Base-by-base conservation (phyloP, 768 basidiomycete species). In the Phlebiopsis gigantea region DNA sequence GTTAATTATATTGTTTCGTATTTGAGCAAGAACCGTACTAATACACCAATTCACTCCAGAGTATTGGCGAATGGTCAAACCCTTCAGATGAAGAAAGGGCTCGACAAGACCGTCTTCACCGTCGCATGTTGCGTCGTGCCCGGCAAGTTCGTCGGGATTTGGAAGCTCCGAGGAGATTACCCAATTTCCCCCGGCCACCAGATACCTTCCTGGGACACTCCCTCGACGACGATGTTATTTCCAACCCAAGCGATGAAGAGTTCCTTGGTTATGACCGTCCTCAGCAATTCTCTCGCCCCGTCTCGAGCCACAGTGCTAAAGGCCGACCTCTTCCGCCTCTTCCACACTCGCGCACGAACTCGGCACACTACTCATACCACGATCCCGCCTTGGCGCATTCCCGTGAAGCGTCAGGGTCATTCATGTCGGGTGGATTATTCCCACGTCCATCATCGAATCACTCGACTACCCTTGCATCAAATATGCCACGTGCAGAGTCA, bases 61-160 rank as follows among this genome's bases (percentile, higher is more conserved):
- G 88, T 62, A 85, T 90, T 48, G 90, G 89, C 25, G 90, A 93
- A 72, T 93, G 82, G 81, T 93, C 91, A 22, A 93, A 93, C 65
- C 91, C 91, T 17, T 93, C 91, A 24, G 91, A 93, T 65, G 91
- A 93, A 69, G 91, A 93, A 66, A 80, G 86, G 26, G 90, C 87
- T 3, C 81, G 90, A 21, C 84, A 84, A 60, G 71, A 78, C 28
- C 82, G 88, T 28, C 70, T 81, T 45, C 81, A 86, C 43, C 82
- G 85, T 45, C 83, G 87, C 39, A 68, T 81, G 56, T 66, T 81
- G 56, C 80, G 80, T 31, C 81, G 82, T 19, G 61, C 69, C 65
- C 59, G 72, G 71, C 63, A 68, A 41, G 54, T 64, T 5, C 62
- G 66, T 10, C 78, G 74, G 17, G 79, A 80, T 55, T 66, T 76